Evolutionary conservation across 768 basidiomycete species (phyloP).

Genomic region (Lactarius vividus): DNA sequence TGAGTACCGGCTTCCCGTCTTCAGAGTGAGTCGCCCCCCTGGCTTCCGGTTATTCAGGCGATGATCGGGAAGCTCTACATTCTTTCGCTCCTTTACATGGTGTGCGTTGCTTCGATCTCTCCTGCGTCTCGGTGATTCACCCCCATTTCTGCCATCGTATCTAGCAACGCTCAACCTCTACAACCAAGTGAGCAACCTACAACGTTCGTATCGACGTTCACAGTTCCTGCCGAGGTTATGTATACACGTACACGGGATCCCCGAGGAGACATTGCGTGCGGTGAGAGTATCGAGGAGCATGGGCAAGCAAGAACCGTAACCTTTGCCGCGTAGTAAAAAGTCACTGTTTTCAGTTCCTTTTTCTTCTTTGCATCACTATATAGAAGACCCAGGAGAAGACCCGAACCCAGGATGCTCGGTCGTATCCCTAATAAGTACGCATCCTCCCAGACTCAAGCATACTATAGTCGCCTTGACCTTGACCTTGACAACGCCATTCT

Average conservation of each 20-base stretch:
- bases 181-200: not conserved
- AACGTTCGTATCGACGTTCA: conserved; percentile 4
- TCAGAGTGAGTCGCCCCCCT: not conserved
- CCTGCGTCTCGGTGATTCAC: not conserved
- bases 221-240: not conserved
- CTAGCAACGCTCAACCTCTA: not conserved
- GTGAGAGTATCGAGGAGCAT: not conserved
- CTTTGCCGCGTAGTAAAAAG: not conserved
- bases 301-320: not conserved
- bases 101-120: not conserved
- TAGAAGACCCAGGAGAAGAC: not conserved
- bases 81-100: conserved; percentile 13
- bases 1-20: not conserved
- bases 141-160: not conserved
- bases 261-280: not conserved
- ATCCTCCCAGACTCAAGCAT: too few species aligned
- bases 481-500: too few species aligned
- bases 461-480: too few species aligned
- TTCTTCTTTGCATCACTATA: not conserved
- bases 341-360: not conserved
- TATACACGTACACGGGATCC: not conserved
- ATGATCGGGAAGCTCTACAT: conserved; percentile 21
- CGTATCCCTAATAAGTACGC: too few species aligned
- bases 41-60: conserved; percentile 1
- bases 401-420: not conserved